These are phyloP conservation scores for Apophysomyces variabilis DNA, from an alignment of 371 early-diverging fungal species.

Conservation along the genomic window DNA sequence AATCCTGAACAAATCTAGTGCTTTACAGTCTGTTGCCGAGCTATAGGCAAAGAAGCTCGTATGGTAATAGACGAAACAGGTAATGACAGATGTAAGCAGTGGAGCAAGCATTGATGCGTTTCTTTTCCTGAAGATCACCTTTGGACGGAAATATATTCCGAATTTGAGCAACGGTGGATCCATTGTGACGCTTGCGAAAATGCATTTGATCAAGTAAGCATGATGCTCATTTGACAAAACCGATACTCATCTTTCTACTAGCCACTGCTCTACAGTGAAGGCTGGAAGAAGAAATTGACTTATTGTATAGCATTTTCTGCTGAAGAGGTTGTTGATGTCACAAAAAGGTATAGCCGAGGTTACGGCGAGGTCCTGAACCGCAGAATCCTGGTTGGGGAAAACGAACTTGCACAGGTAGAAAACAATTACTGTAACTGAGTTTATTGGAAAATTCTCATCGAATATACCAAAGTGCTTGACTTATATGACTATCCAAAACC, in stretches of 20 bases:
- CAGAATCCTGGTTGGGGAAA: conserved; percentile 57
- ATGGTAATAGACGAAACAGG: conserved; percentile 63
- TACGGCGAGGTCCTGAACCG: conserved; percentile 50
- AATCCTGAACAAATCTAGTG: conserved; percentile 32
- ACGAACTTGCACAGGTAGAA: conserved; percentile 42
- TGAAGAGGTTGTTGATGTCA: conserved; percentile 68
- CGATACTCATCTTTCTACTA: conserved; percentile 11
- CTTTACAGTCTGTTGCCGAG: conserved; percentile 67
- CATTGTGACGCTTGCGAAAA: conserved; percentile 77
- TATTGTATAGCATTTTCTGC: conserved; percentile 64
- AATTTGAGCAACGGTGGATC: conserved; percentile 65
- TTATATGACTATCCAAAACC: conserved; percentile 21
- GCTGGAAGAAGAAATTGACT: conserved; percentile 77
- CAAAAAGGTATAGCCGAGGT: conserved; percentile 56
- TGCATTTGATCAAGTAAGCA: conserved; percentile 53
- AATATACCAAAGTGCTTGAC: conserved; percentile 15
- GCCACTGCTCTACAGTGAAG: conserved; percentile 67
- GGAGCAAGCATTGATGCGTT: not conserved
- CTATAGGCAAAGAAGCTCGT: conserved; percentile 70
- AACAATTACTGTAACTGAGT: conserved; percentile 1
- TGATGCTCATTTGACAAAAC: not conserved
- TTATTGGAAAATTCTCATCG: not conserved
- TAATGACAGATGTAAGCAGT: not conserved
- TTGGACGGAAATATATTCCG: conserved; percentile 75
- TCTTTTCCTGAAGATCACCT: conserved; percentile 51